phyloP scores from a whole-genome alignment of 2,329 filamentous ascomycete genomes.

The Claviceps spartinae region DNA sequence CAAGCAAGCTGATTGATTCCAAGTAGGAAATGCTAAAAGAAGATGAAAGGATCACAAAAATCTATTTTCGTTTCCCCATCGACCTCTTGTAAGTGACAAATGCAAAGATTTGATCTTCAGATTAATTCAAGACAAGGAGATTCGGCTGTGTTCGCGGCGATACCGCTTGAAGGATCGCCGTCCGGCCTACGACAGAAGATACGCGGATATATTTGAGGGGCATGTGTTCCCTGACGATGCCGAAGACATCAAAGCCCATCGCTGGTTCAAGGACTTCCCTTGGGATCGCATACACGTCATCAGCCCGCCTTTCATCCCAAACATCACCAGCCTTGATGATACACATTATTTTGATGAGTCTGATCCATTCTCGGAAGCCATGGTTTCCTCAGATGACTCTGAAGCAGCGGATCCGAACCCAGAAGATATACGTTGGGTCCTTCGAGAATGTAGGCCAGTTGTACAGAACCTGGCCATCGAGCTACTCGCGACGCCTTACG shows the following conservation, averaged over 20 bases:
- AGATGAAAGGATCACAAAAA: constrained; percentile 49
- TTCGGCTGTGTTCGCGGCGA: constrained; percentile 59
- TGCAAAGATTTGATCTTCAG: constrained; percentile 66
- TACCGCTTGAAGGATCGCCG: constrained; percentile 54
- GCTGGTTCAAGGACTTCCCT: constrained; percentile 67
- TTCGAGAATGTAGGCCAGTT: constrained; percentile 25
- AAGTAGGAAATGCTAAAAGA: background rate
- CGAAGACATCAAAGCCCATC: constrained; percentile 77
- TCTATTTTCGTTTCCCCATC: constrained; percentile 57
- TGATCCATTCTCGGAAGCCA: constrained; percentile 53
- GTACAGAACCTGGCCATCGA: constrained; percentile 30
- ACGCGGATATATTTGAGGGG: constrained; percentile 22
- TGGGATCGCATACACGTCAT: constrained; percentile 65
- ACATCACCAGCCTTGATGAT: constrained; percentile 53
- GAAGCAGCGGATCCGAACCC: constrained; percentile 17
- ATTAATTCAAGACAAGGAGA: constrained; percentile 61
- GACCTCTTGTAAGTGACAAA: constrained; percentile 49
- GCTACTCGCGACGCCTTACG: constrained; percentile 34
- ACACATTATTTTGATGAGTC: constrained; percentile 88
- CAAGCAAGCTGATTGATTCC: background rate
- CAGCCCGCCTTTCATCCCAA: constrained; percentile 67
- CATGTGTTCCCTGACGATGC: constrained; percentile 77
- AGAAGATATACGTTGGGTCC: constrained; percentile 18
- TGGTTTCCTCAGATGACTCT: constrained; percentile 28
- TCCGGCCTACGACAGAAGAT: constrained; percentile 10